Conservation (phyloP, 495 filamentous ascomycete species). For the Lasiosphaeriaceae sp. region DNA sequence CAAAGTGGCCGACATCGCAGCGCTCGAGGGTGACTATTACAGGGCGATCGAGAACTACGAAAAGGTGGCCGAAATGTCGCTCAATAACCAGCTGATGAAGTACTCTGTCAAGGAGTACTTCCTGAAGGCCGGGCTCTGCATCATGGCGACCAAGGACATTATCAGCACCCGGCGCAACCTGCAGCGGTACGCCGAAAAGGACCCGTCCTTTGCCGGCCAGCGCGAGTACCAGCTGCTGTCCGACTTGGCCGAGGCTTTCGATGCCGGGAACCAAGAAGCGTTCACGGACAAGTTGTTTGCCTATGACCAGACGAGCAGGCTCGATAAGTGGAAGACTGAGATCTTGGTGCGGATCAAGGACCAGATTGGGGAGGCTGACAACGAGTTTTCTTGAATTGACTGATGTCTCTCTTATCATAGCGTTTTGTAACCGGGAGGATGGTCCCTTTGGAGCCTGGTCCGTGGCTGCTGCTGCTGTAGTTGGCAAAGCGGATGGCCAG, state of each 20-base stretch:
- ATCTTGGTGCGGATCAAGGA: conserved; percentile 79
- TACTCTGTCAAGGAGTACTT: conserved; percentile 93
- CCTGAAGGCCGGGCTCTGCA: conserved; percentile 83
- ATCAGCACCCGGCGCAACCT: conserved; percentile 73
- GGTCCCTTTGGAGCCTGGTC: too few species aligned
- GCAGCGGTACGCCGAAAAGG: conserved; percentile 76
- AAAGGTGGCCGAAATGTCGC: conserved; percentile 64
- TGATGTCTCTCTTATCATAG: conserved; percentile 3
- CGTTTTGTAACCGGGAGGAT: conserved; percentile 24
- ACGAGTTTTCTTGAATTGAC: conserved; percentile 42
- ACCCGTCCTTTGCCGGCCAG: conserved; percentile 67
- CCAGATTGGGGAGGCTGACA: conserved; percentile 70
- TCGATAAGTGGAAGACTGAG: conserved; percentile 95
- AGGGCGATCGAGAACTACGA: conserved; percentile 79
- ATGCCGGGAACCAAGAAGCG: conserved; percentile 67
- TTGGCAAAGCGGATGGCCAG: too few species aligned
- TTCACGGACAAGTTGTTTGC: conserved; percentile 85
- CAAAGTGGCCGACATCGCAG: conserved; percentile 83
- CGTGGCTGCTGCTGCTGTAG: background rate
- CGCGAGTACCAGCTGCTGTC: conserved; percentile 75
- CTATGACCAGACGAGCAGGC: conserved; percentile 82
- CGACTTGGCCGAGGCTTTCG: conserved; percentile 67
- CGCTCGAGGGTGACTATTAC: conserved; percentile 74
- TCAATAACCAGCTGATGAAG: conserved; percentile 79
- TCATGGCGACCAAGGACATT: conserved; percentile 70